phyloP scores from a whole-genome alignment of 805 yeast genomes.

The Yarrowia sp. region DNA sequence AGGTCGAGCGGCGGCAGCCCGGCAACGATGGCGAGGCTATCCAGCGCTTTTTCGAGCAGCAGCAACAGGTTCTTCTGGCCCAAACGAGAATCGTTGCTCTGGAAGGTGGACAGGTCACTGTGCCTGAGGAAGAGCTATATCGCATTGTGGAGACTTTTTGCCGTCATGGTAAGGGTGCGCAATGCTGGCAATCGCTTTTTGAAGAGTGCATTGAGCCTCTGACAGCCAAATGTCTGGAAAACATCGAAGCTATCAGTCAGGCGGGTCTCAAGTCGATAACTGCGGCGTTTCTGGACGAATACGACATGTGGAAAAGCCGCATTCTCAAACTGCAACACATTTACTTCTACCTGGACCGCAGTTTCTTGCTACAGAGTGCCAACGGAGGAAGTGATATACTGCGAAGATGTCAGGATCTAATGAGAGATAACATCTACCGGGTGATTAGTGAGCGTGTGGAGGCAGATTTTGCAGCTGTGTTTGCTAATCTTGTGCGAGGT shows the following conservation, averaged over 20 bases:
- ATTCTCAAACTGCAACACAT: conserved; percentile 21
- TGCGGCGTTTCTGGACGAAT: conserved; percentile 28
- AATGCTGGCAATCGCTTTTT: conserved; percentile 24
- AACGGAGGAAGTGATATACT: conserved; percentile 25
- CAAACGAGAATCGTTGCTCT: background rate
- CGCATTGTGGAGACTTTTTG: conserved; percentile 34
- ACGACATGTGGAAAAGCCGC: conserved; percentile 15
- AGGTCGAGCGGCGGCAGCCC: conserved; percentile 28
- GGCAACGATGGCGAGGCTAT: conserved; percentile 14
- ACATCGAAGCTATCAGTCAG: background rate
- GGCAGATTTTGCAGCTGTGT: background rate
- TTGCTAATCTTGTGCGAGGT: background rate
- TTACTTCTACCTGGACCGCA: conserved; percentile 30
- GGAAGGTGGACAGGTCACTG: background rate
- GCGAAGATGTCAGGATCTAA: conserved; percentile 21
- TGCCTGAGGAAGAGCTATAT: conserved; percentile 24
- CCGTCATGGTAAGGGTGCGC: conserved; percentile 13
- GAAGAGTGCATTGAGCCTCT: conserved; percentile 3
- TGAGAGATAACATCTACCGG: background rate
- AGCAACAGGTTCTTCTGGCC: conserved; percentile 2
- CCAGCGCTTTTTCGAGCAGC: conserved; percentile 17
- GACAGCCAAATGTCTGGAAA: conserved; percentile 15
- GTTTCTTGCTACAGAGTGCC: conserved; percentile 4
- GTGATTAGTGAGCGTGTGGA: background rate
- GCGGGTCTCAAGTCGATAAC: conserved; percentile 12